Evolutionary conservation across 805 yeast genomes (phyloP).

Genomic region (Candida methanosorbosa): DNA sequence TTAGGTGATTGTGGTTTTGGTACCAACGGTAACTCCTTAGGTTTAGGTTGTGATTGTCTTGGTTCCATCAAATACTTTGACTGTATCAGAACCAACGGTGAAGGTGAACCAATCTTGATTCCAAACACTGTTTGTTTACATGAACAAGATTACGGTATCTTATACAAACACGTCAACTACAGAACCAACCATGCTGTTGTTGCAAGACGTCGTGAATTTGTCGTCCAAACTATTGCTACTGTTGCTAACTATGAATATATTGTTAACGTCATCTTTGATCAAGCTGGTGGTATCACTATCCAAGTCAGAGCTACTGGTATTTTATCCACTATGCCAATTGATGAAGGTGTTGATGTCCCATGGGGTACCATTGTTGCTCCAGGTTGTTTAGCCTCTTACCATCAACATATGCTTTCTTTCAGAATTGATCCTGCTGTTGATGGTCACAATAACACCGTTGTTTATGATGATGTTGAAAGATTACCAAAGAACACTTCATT

Average conservation of each 20-base stretch:
- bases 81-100: constrained; percentile 43
- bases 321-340: constrained; percentile 76
- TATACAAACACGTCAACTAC: constrained; percentile 75
- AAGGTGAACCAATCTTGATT: constrained; percentile 53
- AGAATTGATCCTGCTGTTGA: constrained; percentile 79
- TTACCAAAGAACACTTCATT: constrained; percentile 42
- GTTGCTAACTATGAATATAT: constrained; percentile 82
- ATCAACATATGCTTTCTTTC: constrained; percentile 72
- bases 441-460: constrained; percentile 70
- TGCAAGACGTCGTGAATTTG: constrained; percentile 71
- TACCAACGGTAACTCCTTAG: constrained; percentile 56
- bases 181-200: constrained; percentile 64
- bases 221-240: constrained; percentile 74
- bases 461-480: constrained; percentile 59
- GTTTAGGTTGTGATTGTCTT: constrained; percentile 74
- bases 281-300: constrained; percentile 69
- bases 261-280: constrained; percentile 62
- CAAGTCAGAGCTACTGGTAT: constrained; percentile 85
- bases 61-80: constrained; percentile 73
- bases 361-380: constrained; percentile 76
- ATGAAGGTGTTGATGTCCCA: constrained; percentile 55
- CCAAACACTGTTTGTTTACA: constrained; percentile 75
- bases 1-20: constrained; percentile 84
- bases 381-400: constrained; percentile 76
- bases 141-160: constrained; percentile 68